Evolutionary conservation across 2,329 filamentous ascomycete genomes (phyloP), one percentile per base, ranked within the genome.

Genomic region (Phoma sp.): DNA sequence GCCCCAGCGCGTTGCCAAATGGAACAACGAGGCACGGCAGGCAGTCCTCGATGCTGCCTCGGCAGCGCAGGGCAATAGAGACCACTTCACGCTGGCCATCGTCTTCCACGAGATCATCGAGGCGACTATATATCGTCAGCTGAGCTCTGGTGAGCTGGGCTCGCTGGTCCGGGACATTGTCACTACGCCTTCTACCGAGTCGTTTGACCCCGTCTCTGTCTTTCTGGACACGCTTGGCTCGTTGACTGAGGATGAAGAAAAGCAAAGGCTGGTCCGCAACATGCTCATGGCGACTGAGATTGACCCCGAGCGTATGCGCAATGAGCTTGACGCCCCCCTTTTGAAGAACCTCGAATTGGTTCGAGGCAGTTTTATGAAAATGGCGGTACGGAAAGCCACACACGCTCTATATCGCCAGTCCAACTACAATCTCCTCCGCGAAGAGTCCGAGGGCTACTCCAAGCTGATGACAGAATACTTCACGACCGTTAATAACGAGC

Each of bases 391-490:
- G 50, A 92, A 96, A 69, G 90, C 93, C 43, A 99, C 95, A 7
- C 96, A 97, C 66, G 82, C 95, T 4, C 83, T 99, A 0, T 99
- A 99, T 74, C 89, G 93, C 56, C 95, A 98, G 75, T 91, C 93
- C 11, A 98, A 96, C 74, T 98, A 96, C 80, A 99, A 99, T 68
- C 79, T 99, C 7, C 80, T 99, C 18, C 88, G 95, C 39, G 95
- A 99, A 77, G 95, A 99, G 75, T 91, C 91, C 0, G 95, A 99
- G 76, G 95, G 96, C 36, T 99, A 96, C 71, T 93, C 95, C 0
- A 99, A 99, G 74, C 85, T 99, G 41, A 87, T 96, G 56, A 97
- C 93, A 0, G 95, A 99, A 73, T 87, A 98, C 29, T 99, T 97
- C 75, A 93, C 91, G 7, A 96, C 90, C 0, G 91, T 89, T 66